These are phyloP conservation scores for Agastache rugosa DNA, from an alignment of 257 asterid genomes.

Conservation along the genomic window DNA sequence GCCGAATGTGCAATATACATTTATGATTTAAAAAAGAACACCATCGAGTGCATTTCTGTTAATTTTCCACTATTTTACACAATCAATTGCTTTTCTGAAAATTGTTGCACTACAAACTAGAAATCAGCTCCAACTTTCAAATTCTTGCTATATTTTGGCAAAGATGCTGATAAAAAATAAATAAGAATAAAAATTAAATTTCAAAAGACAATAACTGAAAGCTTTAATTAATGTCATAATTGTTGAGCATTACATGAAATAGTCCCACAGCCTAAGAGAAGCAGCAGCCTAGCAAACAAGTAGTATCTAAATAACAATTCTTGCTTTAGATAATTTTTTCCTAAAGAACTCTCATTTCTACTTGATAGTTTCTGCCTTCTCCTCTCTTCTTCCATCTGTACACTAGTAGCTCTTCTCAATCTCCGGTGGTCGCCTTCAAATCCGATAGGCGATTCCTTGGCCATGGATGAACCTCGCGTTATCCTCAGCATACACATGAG, in stretches of 20 bases:
- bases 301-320: slow-evolving; percentile 35
- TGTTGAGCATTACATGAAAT: slow-evolving; percentile 48
- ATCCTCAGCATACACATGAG: slow-evolving; percentile 90
- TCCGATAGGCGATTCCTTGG: slow-evolving; percentile 76
- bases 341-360: slow-evolving; percentile 3
- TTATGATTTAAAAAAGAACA: no score
- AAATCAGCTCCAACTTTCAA: neutral
- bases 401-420: slow-evolving; percentile 21
- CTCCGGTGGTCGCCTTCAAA: slow-evolving; percentile 40
- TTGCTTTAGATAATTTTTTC: neutral
- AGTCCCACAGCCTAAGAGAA: slow-evolving; percentile 36
- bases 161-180: rapidly evolving
- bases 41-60: neutral
- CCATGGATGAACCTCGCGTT: slow-evolving; percentile 96
- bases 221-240: slow-evolving; percentile 32
- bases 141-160: neutral
- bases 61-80: neutral
- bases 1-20: no score
- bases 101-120: neutral
- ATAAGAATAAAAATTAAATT: neutral
- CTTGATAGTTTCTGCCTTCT: slow-evolving; percentile 22
- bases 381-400: slow-evolving; percentile 32
- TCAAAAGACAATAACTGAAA: slow-evolving; percentile 18
- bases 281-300: slow-evolving; percentile 40
- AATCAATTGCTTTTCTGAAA: neutral